phyloP scores from a whole-genome alignment of 73 alveolate species.

The Paramecium primaurelia region DNA sequence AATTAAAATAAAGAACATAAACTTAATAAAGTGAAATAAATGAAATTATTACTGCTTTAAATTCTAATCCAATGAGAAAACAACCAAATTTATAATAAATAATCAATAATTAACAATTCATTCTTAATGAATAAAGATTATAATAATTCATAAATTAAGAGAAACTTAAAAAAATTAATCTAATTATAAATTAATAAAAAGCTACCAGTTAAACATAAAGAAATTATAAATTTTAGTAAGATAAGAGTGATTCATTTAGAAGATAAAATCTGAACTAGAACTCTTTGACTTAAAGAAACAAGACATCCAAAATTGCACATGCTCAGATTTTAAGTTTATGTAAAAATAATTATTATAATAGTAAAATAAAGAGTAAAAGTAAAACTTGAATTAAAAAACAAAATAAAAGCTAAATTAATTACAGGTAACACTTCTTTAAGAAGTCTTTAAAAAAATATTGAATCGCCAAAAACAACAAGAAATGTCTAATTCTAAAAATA shows the following conservation, averaged over 20 bases:
- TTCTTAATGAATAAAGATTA: neutral
- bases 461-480: neutral
- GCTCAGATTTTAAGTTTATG: neutral
- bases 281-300: neutral
- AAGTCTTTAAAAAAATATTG: neutral
- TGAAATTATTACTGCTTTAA: neutral
- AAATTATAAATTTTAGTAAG: neutral
- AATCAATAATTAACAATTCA: neutral
- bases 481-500: neutral
- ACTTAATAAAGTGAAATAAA: neutral
- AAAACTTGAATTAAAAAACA: neutral
- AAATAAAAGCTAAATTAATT: neutral
- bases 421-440: neutral
- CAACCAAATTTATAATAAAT: neutral
- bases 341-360: neutral
- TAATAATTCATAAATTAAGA: neutral
- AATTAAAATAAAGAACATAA: neutral
- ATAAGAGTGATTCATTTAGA: neutral
- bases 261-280: neutral
- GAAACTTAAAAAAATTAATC: neutral
- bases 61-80: neutral
- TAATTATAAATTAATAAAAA: neutral
- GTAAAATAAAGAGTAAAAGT: neutral
- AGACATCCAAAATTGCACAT: neutral
- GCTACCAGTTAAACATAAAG: neutral